phyloP scores from a whole-genome alignment of 116 monocot genomes.

The Phalaenopsis hybrid region DNA sequence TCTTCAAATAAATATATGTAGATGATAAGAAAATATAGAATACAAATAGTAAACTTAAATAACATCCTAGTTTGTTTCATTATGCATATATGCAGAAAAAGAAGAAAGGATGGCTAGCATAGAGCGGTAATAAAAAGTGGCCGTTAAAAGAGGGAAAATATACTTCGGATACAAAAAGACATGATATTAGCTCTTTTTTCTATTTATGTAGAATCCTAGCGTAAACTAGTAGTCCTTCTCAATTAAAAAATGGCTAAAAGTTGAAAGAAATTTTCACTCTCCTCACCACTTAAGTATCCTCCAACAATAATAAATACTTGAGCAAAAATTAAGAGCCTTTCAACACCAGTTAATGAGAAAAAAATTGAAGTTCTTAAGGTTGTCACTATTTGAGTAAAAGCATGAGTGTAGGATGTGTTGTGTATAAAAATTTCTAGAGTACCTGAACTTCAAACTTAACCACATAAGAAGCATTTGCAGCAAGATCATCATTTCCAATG shows the following conservation, averaged over 20 bases:
- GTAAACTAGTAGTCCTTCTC: background rate
- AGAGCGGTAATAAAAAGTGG: background rate
- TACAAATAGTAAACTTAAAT: too few species aligned
- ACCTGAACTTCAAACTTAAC: constrained; percentile 67
- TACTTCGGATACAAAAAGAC: background rate
- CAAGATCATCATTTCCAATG: constrained; percentile 34
- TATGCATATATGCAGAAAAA: background rate
- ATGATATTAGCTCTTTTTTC: background rate
- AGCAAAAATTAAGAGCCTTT: background rate
- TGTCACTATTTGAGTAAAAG: background rate
- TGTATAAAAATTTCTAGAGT: background rate
- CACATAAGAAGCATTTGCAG: constrained; percentile 11
- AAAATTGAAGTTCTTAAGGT: too few species aligned
- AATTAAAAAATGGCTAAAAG: background rate
- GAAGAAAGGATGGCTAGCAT: background rate
- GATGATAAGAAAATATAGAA: too few species aligned
- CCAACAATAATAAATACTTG: background rate
- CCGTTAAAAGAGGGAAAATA: background rate
- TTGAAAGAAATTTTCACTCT: background rate
- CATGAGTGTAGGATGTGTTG: background rate
- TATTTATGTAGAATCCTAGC: background rate
- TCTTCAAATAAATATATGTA: too few species aligned
- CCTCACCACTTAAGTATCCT: background rate
- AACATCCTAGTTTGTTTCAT: background rate
- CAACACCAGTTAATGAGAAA: too few species aligned